Base-by-base conservation (phyloP, 2,329 filamentous ascomycete genomes). In the Aspergillus pseudoglaucus region DNA sequence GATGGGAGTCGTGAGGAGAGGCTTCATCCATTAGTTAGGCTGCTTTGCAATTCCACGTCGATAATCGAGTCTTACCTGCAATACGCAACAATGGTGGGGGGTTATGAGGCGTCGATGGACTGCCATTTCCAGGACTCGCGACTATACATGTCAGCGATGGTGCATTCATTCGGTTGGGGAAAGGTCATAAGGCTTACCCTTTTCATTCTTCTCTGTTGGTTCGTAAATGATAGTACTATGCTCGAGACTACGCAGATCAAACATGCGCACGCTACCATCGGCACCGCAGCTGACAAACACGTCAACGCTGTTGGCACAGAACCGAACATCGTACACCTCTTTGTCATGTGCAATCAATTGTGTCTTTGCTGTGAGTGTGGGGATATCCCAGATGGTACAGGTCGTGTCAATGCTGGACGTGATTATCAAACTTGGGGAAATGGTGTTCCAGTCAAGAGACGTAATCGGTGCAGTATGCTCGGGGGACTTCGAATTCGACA, bases 211-310 rank as follows among this genome's bases (percentile, higher is more conserved):
- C 57, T 90, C 87, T 0, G 88, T 91, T 4, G 93, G 93, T 69
- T 98, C 93, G 67, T 98, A 98, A 55, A 98, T 98, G 66, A 98
- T 98, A 44, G 93, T 98, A 56, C 90, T 96, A 68, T 98, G 93
- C 66, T 98, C 93, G 46, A 98, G 74, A 67, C 91, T 97, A 63
- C 93, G 83, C 52, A 98, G 76, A 69, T 98, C 93, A 70, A 98
- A 98, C 93, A 98, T 98, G 59, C 93, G 83, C 22, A 98, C 93
- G 67, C 91, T 97, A 35, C 93, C 93, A 65, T 98, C 93, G 47
- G 95, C 91, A 45, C 93, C 93, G 67, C 93, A 98, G 67, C 89
- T 95, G 27, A 97, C 93, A 67, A 98, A 98, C 1, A 97, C 90
- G 62, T 98, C 93, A n/a, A 95, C 89, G 59, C 90, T 96, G 58